Conservation (phyloP, 768 basidiomycete species). For the Calocera cornea region DNA sequence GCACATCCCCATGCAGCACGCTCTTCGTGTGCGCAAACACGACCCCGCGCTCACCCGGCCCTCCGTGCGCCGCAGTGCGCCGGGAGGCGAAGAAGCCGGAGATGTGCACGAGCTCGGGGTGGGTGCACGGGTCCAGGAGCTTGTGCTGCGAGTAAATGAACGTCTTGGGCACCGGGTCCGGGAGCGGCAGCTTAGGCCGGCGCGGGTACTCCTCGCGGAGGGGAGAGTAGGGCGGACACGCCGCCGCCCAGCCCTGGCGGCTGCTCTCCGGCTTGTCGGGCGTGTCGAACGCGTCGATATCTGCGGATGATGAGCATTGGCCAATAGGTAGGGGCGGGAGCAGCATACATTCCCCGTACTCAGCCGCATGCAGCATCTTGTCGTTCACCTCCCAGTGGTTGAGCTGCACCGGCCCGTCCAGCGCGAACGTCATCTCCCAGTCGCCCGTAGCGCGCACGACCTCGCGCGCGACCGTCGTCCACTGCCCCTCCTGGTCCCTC, state of each 20-base stretch:
- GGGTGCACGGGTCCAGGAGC: no score
- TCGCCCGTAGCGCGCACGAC: not conserved
- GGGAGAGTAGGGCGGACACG: slow-evolving; percentile 16
- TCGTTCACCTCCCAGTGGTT: not conserved
- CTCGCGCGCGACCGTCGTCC: not conserved
- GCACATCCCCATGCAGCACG: slow-evolving; percentile 48
- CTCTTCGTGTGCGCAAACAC: no score
- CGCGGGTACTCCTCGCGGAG: not conserved
- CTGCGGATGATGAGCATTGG: not conserved
- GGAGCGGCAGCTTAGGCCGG: not conserved
- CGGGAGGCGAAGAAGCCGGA: no score
- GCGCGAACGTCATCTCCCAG: not conserved
- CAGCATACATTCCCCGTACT: not conserved
- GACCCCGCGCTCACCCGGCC: no score
- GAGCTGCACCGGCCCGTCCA: not conserved
- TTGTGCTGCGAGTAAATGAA: slow-evolving; percentile 39
- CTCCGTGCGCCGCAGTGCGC: no score
- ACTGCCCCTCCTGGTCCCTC: not conserved
- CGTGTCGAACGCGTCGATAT: not conserved
- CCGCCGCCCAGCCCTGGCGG: slow-evolving; percentile 24
- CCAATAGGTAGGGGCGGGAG: not conserved
- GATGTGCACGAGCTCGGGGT: no score
- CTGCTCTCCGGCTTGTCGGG: not conserved
- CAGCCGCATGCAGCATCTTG: not conserved
- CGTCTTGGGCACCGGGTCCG: slow-evolving; percentile 11